Conservation (phyloP, 2,329 filamentous ascomycete genomes). For the Aphanocladium album region DNA sequence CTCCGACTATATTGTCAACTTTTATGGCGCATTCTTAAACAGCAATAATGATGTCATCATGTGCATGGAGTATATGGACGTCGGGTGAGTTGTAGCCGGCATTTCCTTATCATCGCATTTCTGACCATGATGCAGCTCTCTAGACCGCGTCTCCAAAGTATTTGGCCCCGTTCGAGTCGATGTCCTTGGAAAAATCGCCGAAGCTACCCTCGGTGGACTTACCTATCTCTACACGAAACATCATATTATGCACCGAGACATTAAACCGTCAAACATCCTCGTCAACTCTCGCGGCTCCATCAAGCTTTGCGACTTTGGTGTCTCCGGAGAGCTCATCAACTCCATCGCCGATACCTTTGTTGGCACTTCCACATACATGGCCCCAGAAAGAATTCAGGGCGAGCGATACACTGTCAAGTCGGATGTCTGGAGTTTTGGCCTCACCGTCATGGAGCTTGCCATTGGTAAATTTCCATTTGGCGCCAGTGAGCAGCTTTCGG, state of each 20-base stretch:
- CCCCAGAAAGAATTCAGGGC: constrained; percentile 93
- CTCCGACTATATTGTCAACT: constrained; percentile 93
- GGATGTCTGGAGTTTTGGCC: constrained; percentile 96
- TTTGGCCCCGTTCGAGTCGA: constrained; percentile 95
- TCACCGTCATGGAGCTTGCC: constrained; percentile 93
- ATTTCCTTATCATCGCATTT: neutral
- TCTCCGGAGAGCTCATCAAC: constrained; percentile 96
- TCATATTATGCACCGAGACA: constrained; percentile 98
- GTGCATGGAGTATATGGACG: constrained; percentile 99
- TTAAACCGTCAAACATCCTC: constrained; percentile 96
- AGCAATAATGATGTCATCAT: constrained; percentile 97
- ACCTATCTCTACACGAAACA: constrained; percentile 94
- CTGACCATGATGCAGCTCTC: constrained; percentile 54
- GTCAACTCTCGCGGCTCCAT: constrained; percentile 92
- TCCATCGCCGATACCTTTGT: constrained; percentile 98
- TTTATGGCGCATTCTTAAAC: constrained; percentile 96
- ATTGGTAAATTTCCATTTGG: constrained; percentile 97
- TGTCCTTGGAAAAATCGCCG: constrained; percentile 94
- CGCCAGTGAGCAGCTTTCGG: constrained; percentile 62
- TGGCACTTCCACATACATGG: constrained; percentile 98
- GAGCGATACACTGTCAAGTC: constrained; percentile 97
- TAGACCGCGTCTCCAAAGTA: constrained; percentile 89
- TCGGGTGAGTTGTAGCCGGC: constrained; percentile 63
- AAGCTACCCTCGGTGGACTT: constrained; percentile 86
- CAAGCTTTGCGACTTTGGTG: constrained; percentile 97